Conservation (phyloP, 129 eudicot genomes). For the Lonicera japonica region DNA sequence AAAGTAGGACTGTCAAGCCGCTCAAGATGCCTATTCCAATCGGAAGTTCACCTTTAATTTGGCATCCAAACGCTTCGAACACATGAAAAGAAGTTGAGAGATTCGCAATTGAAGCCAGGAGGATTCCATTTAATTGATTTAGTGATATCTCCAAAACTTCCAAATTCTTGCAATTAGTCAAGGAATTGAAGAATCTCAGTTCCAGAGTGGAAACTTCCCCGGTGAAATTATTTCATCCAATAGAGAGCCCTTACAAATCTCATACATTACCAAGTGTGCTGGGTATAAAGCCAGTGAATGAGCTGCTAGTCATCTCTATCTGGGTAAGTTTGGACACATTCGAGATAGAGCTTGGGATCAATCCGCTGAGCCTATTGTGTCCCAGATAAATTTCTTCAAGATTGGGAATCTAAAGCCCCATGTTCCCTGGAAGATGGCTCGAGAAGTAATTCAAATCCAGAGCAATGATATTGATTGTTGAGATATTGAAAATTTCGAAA, state of each 20-base stretch:
- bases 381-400: neutral
- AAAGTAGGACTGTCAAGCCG: neutral
- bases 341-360: constrained; percentile 8
- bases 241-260: neutral
- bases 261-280: neutral
- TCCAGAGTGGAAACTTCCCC: neutral
- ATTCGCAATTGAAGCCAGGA: constrained; percentile 8
- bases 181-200: neutral
- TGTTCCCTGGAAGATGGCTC: constrained; percentile 13
- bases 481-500: constrained; percentile 12
- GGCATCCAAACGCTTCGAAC: neutral
- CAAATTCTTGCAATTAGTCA: constrained; percentile 3
- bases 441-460: neutral
- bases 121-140: constrained; percentile 3
- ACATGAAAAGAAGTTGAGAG: constrained; percentile 1
- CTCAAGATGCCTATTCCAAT: neutral
- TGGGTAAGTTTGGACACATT: constrained; percentile 7
- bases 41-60: constrained; percentile 7
- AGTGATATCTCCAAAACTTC: neutral
- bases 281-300: constrained; percentile 12
- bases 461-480: neutral
- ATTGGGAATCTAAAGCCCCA: constrained; percentile 15
- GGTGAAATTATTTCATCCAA: constrained; percentile 2
- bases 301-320: neutral
- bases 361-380: neutral